Evolutionary conservation across 768 basidiomycete genomes (phyloP).

Genomic region (Kwoniella mangroviensis): DNA sequence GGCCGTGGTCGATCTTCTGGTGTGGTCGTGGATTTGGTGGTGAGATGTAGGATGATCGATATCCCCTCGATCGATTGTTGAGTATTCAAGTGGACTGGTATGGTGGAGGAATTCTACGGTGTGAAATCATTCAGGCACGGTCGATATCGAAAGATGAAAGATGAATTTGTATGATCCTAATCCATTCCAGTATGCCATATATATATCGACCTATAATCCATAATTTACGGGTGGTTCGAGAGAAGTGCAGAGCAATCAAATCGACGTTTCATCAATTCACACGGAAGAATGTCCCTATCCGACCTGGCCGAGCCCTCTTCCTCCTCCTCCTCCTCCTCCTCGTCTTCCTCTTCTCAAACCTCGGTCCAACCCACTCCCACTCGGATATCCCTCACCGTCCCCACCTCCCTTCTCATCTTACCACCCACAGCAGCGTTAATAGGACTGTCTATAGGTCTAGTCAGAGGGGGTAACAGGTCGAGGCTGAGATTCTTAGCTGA

Average conservation of each 20-base stretch:
- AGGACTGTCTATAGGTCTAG: slow-evolving; percentile 52
- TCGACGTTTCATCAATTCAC: background rate
- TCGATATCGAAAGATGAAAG: background rate
- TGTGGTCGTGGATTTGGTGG: too few species aligned
- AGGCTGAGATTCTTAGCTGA: slow-evolving; percentile 56
- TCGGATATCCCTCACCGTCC: slow-evolving; percentile 39
- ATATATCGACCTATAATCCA: too few species aligned
- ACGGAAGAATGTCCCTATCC: slow-evolving; percentile 10
- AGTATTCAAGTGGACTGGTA: slow-evolving; percentile 9
- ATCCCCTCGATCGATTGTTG: too few species aligned
- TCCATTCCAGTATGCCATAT: too few species aligned
- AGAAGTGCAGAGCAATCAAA: background rate
- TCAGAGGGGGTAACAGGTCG: slow-evolving; percentile 49
- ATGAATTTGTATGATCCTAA: background rate
- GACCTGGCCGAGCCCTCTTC: slow-evolving; percentile 19
- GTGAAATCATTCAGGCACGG: slow-evolving; percentile 18
- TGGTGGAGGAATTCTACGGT: slow-evolving; percentile 16
- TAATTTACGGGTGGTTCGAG: background rate
- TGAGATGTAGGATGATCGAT: background rate
- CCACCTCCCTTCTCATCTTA: slow-evolving; percentile 44
- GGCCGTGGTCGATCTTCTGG: background rate
- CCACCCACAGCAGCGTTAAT: slow-evolving; percentile 49
- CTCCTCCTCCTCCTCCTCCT: slow-evolving; percentile 12
- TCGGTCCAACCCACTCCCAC: slow-evolving; percentile 2
- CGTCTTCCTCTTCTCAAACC: background rate